Conservation (phyloP, 352 stramenopile species). For the Pythium insidiosum region DNA sequence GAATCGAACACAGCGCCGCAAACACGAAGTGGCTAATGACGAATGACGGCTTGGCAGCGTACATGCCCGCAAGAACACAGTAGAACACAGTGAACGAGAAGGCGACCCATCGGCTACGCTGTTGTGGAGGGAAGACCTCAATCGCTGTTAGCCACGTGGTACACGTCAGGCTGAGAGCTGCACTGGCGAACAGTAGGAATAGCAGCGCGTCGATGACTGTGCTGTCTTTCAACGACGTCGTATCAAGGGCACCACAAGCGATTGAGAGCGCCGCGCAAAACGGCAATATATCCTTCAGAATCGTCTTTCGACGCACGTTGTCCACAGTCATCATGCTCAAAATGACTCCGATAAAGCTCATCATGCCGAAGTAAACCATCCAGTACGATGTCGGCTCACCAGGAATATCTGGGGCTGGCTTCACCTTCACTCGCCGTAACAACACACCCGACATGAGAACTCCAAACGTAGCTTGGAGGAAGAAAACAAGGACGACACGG, state of each 20-base stretch:
- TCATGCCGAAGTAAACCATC: slow-evolving; percentile 72
- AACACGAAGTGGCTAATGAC: slow-evolving; percentile 70
- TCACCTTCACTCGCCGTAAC: slow-evolving; percentile 54
- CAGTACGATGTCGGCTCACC: slow-evolving; percentile 66
- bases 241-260: slow-evolving; percentile 47
- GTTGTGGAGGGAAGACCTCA: slow-evolving; percentile 80
- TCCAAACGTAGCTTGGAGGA: slow-evolving; percentile 57
- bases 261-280: slow-evolving; percentile 50
- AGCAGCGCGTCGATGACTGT: slow-evolving; percentile 36
- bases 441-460: slow-evolving; percentile 65
- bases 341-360: slow-evolving; percentile 58
- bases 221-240: slow-evolving; percentile 30
- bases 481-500: slow-evolving; percentile 49
- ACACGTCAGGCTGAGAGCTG: slow-evolving; percentile 61
- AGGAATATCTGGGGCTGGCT: slow-evolving; percentile 24
- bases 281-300: slow-evolving; percentile 82
- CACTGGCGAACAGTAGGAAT: slow-evolving; percentile 63
- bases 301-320: slow-evolving; percentile 81
- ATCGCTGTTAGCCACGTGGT: slow-evolving; percentile 79
- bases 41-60: slow-evolving; percentile 61
- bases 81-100: slow-evolving; percentile 78
- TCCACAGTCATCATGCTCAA: slow-evolving; percentile 75
- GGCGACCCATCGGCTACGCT: slow-evolving; percentile 52
- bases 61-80: slow-evolving; percentile 54
- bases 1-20: slow-evolving; percentile 46